Percentiles rank a stretch among this genome's conserved stretches.
Evolutionary conservation across 257 asterid genomes (phyloP).

Genomic region (Solanum verrucosum): DNA sequence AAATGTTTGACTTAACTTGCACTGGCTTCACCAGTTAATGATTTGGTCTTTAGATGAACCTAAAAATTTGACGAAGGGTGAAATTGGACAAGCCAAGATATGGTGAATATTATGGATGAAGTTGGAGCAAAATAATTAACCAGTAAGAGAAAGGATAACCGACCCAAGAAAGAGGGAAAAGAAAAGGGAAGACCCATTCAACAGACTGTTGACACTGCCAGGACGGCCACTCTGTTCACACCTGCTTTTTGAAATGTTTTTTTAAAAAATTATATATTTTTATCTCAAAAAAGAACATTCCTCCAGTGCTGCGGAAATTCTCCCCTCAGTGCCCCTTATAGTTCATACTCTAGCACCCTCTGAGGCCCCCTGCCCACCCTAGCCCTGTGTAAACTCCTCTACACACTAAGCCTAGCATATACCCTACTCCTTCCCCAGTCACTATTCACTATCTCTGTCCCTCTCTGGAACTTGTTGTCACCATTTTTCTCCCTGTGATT

Average conservation of each 20-base stretch:
- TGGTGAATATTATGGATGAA: background rate
- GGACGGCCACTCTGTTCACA: background rate
- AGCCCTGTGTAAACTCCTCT: background rate
- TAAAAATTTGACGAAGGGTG: background rate
- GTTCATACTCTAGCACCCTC: background rate
- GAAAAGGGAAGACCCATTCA: background rate
- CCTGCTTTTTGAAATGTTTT: background rate
- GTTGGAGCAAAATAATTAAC: background rate
- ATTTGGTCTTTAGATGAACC: background rate
- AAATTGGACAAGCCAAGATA: background rate
- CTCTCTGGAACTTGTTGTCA: background rate
- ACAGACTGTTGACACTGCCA: background rate
- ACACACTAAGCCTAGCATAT: background rate
- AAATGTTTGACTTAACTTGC: background rate
- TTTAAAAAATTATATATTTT: too few species aligned
- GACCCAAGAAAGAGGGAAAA: background rate
- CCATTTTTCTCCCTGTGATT: background rate
- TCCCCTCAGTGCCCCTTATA: background rate
- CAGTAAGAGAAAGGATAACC: background rate
- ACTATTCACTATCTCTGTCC: background rate
- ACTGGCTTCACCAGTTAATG: background rate
- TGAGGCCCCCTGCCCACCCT: background rate
- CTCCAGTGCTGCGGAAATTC: background rate
- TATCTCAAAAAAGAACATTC: background rate
- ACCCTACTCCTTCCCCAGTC: background rate